These are phyloP conservation scores for Knoxia roxburghii DNA, from an alignment of 257 asterid genomes.

Conservation along the genomic window DNA sequence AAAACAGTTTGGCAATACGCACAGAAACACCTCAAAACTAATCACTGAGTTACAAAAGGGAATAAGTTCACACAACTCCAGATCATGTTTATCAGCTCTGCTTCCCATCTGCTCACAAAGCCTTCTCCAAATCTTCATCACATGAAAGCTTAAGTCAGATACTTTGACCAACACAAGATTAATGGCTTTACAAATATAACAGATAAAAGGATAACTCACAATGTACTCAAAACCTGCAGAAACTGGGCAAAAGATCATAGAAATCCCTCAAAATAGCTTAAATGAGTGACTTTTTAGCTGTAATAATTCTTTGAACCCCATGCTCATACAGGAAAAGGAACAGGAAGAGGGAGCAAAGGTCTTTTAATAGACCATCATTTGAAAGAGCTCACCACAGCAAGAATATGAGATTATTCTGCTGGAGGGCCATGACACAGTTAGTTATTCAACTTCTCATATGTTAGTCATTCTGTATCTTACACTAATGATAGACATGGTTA, in stretches of 20 bases:
- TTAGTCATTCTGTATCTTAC: background rate
- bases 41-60: constrained; percentile 25
- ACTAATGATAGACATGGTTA: background rate
- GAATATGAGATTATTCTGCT: too few relatives aligned
- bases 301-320: background rate
- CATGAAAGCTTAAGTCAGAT: constrained; percentile 9
- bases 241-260: background rate
- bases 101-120: constrained; percentile 35
- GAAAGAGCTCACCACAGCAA: background rate
- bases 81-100: constrained; percentile 19
- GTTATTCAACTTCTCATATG: too few relatives aligned
- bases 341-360: background rate
- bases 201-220: background rate
- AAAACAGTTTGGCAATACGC: constrained; percentile 29
- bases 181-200: background rate
- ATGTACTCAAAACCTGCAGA: background rate
- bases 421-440: background rate
- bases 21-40: constrained; percentile 21
- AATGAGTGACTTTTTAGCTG: background rate
- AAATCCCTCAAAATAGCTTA: too few relatives aligned
- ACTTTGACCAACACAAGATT: background rate
- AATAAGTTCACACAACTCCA: constrained; percentile 18
- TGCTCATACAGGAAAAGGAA: background rate
- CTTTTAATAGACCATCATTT: background rate
- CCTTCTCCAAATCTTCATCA: constrained; percentile 51